These are phyloP conservation scores for Globisporangium viniferum DNA, from an alignment of 352 stramenopile species.

Conservation along the genomic window DNA sequence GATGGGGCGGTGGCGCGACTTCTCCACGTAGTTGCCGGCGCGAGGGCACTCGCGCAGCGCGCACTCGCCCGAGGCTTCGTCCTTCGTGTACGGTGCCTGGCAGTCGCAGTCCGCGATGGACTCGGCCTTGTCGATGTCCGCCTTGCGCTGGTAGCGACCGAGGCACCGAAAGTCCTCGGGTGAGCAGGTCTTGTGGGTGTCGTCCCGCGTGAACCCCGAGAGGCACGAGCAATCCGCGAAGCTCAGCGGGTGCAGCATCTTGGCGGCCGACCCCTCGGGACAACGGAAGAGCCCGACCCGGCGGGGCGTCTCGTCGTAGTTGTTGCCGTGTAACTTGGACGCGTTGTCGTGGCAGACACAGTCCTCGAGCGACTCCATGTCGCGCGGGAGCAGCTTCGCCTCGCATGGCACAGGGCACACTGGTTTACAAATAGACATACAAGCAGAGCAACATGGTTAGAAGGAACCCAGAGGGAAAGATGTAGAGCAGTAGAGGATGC, in stretches of 20 bases:
- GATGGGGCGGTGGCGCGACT: constrained; percentile 24
- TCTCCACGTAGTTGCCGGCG: constrained; percentile 75
- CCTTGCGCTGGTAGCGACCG: constrained; percentile 56
- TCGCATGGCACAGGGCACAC: constrained; percentile 64
- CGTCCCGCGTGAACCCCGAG: constrained; percentile 30
- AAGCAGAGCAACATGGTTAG: background rate
- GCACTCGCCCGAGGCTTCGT: constrained; percentile 50
- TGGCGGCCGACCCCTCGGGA: constrained; percentile 29
- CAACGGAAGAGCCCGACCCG: constrained; percentile 24
- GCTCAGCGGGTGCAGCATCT: constrained; percentile 28
- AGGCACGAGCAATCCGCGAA: constrained; percentile 44
- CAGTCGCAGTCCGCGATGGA: constrained; percentile 76
- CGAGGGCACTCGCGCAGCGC: constrained; percentile 54
- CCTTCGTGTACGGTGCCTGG: constrained; percentile 67
- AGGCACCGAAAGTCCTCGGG: constrained; percentile 43
- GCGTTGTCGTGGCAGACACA: constrained; percentile 45
- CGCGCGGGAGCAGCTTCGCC: constrained; percentile 73
- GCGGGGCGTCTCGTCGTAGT: constrained; percentile 10
- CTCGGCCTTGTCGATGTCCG: constrained; percentile 20
- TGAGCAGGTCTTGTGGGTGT: constrained; percentile 32
- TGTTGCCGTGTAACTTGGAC: constrained; percentile 5
- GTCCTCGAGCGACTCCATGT: constrained; percentile 80
- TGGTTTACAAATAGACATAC: constrained; percentile 6
- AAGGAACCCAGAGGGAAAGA: too few species aligned
- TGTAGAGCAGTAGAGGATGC: too few species aligned